phyloP scores from a whole-genome alignment of 441 rosid species.

The Theobroma grandiflorum region DNA sequence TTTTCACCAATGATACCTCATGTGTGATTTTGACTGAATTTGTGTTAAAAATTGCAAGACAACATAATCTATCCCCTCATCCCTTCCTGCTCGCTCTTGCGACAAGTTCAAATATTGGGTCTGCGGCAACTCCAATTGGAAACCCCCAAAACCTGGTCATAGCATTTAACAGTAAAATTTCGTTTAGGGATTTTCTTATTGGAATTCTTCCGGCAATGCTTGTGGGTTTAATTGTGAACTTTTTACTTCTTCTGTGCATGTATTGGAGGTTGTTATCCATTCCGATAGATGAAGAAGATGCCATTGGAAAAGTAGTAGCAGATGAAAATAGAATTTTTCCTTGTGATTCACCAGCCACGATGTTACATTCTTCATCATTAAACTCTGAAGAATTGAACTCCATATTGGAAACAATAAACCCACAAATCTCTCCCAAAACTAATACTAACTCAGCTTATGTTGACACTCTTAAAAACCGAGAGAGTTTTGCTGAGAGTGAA shows the following conservation, averaged over 20 bases:
- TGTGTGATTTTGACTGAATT: slow-evolving; percentile 84
- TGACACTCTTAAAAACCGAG: slow-evolving; percentile 50
- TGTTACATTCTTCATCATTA: slow-evolving; percentile 49
- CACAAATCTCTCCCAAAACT: slow-evolving; percentile 25
- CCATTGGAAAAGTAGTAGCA: slow-evolving; percentile 39
- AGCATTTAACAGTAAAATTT: slow-evolving; percentile 65
- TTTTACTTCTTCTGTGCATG: slow-evolving; percentile 57
- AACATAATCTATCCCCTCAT: slow-evolving; percentile 73
- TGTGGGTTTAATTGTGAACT: slow-evolving; percentile 65
- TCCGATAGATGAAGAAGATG: slow-evolving; percentile 58
- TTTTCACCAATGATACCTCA: slow-evolving; percentile 88
- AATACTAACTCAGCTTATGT: slow-evolving; percentile 18
- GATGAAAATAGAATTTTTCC: slow-evolving; percentile 56
- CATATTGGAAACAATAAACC: slow-evolving; percentile 38
- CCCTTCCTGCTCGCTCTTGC: slow-evolving; percentile 85
- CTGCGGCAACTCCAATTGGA: slow-evolving; percentile 87
- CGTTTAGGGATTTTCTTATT: slow-evolving; percentile 59
- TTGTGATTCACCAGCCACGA: slow-evolving; percentile 65
- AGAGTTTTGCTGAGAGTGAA: slow-evolving; percentile 42
- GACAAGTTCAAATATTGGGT: slow-evolving; percentile 83
- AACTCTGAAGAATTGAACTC: slow-evolving; percentile 50
- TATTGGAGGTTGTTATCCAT: slow-evolving; percentile 63
- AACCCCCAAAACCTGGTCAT: slow-evolving; percentile 90
- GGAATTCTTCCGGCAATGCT: slow-evolving; percentile 74
- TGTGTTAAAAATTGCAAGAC: slow-evolving; percentile 75